phyloP scores from a whole-genome alignment of 2,329 filamentous ascomycete genomes.

The Calonectria pauciramosa region DNA sequence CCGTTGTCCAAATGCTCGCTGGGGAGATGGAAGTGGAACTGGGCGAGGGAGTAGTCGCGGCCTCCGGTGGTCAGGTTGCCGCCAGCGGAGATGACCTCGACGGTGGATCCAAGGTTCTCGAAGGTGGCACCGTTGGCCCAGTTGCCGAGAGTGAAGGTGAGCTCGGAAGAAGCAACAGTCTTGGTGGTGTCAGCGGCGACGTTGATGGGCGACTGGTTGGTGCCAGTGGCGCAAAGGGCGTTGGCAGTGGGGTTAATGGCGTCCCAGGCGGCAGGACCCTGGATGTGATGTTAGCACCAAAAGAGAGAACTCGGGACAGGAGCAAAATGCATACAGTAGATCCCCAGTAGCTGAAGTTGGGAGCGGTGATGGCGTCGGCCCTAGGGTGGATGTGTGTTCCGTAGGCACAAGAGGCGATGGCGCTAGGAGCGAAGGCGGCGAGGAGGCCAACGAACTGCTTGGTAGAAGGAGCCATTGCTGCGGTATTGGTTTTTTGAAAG shows the following conservation, averaged over 20 bases:
- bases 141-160: constrained; percentile 54
- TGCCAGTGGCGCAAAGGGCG: constrained; percentile 61
- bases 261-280: constrained; percentile 68
- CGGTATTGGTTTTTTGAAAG: not conserved
- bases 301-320: not conserved
- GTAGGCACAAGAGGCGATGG: constrained; percentile 55
- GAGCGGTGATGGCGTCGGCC: constrained; percentile 47
- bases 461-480: not conserved
- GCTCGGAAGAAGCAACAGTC: constrained; percentile 45
- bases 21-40: constrained; percentile 74
- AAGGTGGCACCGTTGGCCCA: constrained; percentile 56
- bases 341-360: constrained; percentile 55
- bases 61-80: constrained; percentile 59
- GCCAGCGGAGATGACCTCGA: constrained; percentile 62
- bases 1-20: constrained; percentile 69
- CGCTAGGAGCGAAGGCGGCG: constrained; percentile 33
- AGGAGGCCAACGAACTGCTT: constrained; percentile 34
- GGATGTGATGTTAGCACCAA: not conserved
- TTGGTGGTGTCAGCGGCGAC: constrained; percentile 52
- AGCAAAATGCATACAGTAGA: constrained; percentile 45
- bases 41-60: constrained; percentile 59
- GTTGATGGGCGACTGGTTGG: constrained; percentile 69
- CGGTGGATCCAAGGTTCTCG: constrained; percentile 66
- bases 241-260: constrained; percentile 57
- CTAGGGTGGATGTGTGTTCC: constrained; percentile 54